phyloP scores from a whole-genome alignment of 306 rosid genomes.

The Sphenostylis stenocarpa region DNA sequence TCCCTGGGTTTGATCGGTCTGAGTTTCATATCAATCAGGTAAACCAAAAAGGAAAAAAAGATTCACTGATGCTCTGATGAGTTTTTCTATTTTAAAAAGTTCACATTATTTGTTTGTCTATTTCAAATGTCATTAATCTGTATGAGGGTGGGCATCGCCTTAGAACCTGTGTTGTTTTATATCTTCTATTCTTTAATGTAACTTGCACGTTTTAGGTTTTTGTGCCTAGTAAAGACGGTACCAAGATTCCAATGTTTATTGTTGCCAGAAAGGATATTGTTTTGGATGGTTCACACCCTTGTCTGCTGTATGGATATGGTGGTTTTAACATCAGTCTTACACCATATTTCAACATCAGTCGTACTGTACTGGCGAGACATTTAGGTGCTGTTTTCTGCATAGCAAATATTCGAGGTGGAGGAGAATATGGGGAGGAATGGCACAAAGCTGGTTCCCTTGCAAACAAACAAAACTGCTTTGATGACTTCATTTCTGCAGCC shows the following conservation, averaged over 20 bases:
- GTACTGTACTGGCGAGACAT: slow-evolving; percentile 70
- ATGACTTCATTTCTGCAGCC: slow-evolving; percentile 90
- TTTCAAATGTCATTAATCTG: slow-evolving; percentile 2
- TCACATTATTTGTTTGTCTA: background rate
- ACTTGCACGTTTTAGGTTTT: slow-evolving; percentile 62
- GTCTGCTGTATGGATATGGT: slow-evolving; percentile 86
- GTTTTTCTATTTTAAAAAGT: background rate
- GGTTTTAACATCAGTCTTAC: slow-evolving; percentile 84
- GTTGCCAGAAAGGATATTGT: slow-evolving; percentile 65
- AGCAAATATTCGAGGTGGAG: slow-evolving; percentile 98
- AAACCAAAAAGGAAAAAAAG: background rate
- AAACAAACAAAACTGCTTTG: slow-evolving; percentile 90
- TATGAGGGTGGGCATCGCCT: background rate
- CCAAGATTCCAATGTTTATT: slow-evolving; percentile 76
- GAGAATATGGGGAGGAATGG: slow-evolving; percentile 99
- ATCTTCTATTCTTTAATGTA: background rate
- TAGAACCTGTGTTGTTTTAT: slow-evolving; percentile 13
- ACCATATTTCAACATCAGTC: slow-evolving; percentile 74
- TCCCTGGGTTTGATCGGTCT: slow-evolving; percentile 80
- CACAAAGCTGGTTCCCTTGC: slow-evolving; percentile 93
- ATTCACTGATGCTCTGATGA: background rate
- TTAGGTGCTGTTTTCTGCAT: slow-evolving; percentile 76
- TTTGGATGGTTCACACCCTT: slow-evolving; percentile 95
- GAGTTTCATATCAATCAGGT: slow-evolving; percentile 81
- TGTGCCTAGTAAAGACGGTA: slow-evolving; percentile 79